A percentile compares a stretch with the other conserved stretches of the same genome.
These are phyloP conservation scores for Thalia dealbata DNA, from an alignment of 176 grass and related monocot genomes.

Conservation along the genomic window DNA sequence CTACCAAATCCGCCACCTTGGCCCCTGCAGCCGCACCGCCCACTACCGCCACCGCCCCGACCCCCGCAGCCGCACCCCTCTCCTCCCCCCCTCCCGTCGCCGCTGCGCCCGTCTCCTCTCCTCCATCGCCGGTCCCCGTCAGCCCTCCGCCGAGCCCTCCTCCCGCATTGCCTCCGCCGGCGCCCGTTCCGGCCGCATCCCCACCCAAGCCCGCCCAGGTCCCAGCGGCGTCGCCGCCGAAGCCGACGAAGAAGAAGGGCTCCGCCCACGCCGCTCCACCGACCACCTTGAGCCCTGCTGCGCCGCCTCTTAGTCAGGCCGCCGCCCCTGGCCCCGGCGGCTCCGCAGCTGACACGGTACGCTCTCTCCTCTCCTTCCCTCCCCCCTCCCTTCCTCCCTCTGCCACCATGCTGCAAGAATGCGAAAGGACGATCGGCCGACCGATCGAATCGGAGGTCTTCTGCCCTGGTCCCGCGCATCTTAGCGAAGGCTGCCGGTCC, in stretches of 20 bases:
- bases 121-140: not conserved
- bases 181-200: conserved; percentile 4
- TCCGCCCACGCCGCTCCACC: not conserved
- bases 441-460: not conserved
- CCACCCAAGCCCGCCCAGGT: conserved; percentile 6
- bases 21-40: not conserved
- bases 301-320: not conserved
- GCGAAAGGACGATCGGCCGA: not conserved
- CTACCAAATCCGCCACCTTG: conserved; percentile 3
- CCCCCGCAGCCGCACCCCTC: not conserved
- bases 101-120: conserved; percentile 2
- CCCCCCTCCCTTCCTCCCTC: not conserved
- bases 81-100: not conserved
- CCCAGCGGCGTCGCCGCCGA: conserved; percentile 15
- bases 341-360: not conserved
- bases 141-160: conserved; percentile 17
- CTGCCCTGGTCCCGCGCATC: no score
- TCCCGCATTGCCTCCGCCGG: conserved; percentile 9
- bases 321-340: not conserved
- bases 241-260: not conserved
- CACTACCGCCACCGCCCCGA: not conserved
- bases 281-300: not conserved
- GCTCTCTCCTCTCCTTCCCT: not conserved
- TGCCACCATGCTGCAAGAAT: not conserved
- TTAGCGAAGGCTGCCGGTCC: not conserved